A percentile compares a stretch with the other conserved stretches of the same genome.
Conservation (phyloP, 495 filamentous ascomycete genomes). For the Chaetomium tenue region DNA sequence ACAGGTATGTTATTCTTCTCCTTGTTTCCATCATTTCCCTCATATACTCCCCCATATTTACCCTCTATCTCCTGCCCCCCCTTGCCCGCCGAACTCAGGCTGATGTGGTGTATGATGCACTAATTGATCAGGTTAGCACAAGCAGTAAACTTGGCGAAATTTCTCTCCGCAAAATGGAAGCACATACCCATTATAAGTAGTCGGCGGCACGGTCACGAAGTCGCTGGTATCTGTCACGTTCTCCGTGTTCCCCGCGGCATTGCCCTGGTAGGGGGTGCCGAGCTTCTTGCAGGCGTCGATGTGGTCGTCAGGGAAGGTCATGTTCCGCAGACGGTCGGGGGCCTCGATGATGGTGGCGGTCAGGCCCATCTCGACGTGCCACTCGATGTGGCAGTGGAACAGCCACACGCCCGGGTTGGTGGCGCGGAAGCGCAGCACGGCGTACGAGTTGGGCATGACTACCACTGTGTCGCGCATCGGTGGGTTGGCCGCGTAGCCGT, state of each 20-base stretch:
- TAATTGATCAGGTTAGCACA: too few relatives aligned
- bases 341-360: constrained; percentile 70
- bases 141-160: neutral
- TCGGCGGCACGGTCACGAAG: constrained; percentile 42
- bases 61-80: too few relatives aligned
- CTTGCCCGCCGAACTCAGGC: too few relatives aligned
- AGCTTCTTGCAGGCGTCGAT: constrained; percentile 55
- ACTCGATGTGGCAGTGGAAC: constrained; percentile 82
- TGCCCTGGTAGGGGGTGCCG: constrained; percentile 57
- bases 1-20: too few relatives aligned
- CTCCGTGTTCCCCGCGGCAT: constrained; percentile 70
- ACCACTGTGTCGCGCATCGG: constrained; percentile 56
- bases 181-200: constrained; percentile 43
- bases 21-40: neutral
- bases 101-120: too few relatives aligned
- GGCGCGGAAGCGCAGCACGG: constrained; percentile 58
- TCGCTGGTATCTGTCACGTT: constrained; percentile 62
- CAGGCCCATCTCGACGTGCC: constrained; percentile 73
- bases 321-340: constrained; percentile 57
- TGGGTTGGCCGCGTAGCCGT: constrained; percentile 44
- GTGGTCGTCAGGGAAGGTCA: constrained; percentile 63
- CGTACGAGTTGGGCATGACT: constrained; percentile 54
- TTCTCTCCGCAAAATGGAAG: neutral
- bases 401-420: constrained; percentile 77
- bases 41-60: neutral